phyloP scores from a whole-genome alignment of 805 yeast species.

The Myxozyma mucilagina region DNA sequence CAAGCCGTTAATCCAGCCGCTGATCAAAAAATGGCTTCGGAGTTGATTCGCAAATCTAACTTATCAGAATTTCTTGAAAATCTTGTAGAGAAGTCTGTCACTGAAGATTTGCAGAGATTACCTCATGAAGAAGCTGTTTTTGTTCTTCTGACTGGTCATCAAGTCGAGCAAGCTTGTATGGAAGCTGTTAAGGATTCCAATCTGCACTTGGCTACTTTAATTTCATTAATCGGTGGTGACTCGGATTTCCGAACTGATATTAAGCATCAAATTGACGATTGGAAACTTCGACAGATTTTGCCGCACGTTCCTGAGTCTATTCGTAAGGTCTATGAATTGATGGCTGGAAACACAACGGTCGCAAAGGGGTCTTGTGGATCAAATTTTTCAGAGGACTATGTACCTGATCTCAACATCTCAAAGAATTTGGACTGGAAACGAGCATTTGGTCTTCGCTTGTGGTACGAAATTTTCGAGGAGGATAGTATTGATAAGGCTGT shows the following conservation, averaged over 20 bases:
- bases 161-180: constrained; percentile 61
- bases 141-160: constrained; percentile 46
- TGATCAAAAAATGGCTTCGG: constrained; percentile 17
- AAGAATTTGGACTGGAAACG: constrained; percentile 64
- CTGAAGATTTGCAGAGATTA: constrained; percentile 36
- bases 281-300: constrained; percentile 53
- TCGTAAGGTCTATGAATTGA: constrained; percentile 60
- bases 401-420: constrained; percentile 33
- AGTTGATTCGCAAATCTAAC: constrained; percentile 45
- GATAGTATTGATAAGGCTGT: constrained; percentile 32
- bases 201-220: constrained; percentile 65
- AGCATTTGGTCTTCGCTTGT: constrained; percentile 58
- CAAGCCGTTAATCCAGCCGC: constrained; percentile 12
- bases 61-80: constrained; percentile 60
- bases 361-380: constrained; percentile 23
- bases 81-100: constrained; percentile 45
- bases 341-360: constrained; percentile 49
- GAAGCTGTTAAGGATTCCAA: constrained; percentile 62
- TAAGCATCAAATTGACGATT: constrained; percentile 58
- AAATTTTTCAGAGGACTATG: constrained; percentile 22
- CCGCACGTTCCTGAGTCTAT: constrained; percentile 55
- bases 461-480: constrained; percentile 48
- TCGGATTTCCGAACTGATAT: constrained; percentile 62
- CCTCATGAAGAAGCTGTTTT: constrained; percentile 41
- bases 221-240: constrained; percentile 72